Evolutionary conservation across 805 yeast species (phyloP), one percentile per base, ranked within the genome.

Genomic region (Candida oleophila): DNA sequence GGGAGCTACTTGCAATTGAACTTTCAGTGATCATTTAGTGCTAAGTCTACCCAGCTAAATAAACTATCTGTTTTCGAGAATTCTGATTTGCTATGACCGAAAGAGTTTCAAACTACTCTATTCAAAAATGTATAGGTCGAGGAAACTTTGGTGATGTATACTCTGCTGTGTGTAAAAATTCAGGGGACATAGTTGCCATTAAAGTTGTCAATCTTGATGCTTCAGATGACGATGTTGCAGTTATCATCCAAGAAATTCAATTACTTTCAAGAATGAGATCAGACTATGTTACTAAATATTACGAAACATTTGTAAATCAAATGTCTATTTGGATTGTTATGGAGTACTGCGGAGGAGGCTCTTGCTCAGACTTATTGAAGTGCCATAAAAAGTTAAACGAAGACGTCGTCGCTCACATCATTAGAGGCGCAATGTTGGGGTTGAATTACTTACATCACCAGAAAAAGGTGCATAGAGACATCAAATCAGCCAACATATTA

Each of bases 281-380:
- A n/a, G 79, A 78, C 0, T 80, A 78, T 56, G 81, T 94, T 44
- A 89, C 94, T 1, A 73, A 75, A 38, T 70, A 70, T 55, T 74
- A 69, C 55, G 83, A 82, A 41, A 82, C 96, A 1, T 79, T 81
- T 57, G 63, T 85, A 3, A 71, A 74, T 38, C 89, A 82, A 38
- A 80, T 81, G 38, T 75, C 80, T 4, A 80, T 94, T 81, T 91
- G 90, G 85, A 87, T 92, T 41, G 85, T 85, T 3, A 89, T 94
- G 97, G 99, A 92, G 62, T 89, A 79, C 60, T 94, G 98, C 65
- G 96, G 92, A 11, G 97, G 95, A 22, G 97, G 97, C 0, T 88
- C 97, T 1, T 87, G 96, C 63, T 76, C 86, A 1, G 96, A 87
- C 57, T 72, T 89, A 46, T 59, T 92, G 37, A 81, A 76, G 56